Evolutionary conservation across 2,329 filamentous ascomycete species (phyloP), one percentile per base, ranked within the genome.

Genomic region (Colletotrichum gigasporum): DNA sequence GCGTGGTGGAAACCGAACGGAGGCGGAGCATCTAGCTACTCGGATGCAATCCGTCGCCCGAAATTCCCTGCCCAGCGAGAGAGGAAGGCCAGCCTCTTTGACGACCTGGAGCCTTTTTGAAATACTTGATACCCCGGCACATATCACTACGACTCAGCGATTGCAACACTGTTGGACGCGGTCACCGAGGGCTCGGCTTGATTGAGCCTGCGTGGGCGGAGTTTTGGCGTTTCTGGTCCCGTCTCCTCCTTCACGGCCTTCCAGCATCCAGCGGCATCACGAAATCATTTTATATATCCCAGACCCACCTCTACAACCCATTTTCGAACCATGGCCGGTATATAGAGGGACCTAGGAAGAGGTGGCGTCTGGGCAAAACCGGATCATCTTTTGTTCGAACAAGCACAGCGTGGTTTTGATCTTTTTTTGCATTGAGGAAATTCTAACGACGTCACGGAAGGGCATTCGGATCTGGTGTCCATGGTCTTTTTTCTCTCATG

Each of bases 91-190:
- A 34, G 37, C 22, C 34, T 56, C 16, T 55, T 70, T 16, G 64
- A 71, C 11, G 67, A 68, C n/a, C 55, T 72, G 12, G 61, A 67
- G 48, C 69, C 71, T 8, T 74, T 74, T 47, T 68, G 47, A 68
- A 60, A 18, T 20, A 35, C 34, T 34, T 62, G 45, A 65, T 67
- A 58, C 62, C 51, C 63, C 34, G 20, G n/a, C 22, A 65, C 34
- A 60, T 51, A 59, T 20, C 39, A 41, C 30, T 22, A 12, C 12
- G 5, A 4, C 4, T 18, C 12, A 14, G 26, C 16, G 16, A 6
- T 54, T 16, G 24, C 35, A 52, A 22, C 12, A 8, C 32, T 54
- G 7, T 32, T 24, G 48, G 30, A 12, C 14, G 22, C 5, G 28
- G 24, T 8, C 16, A 42, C 32, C 20, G 41, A 30, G 11, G 50